Percentiles rank a stretch among this genome's conserved stretches.
Conservation (phyloP, 176 grass and related monocot species). For the Poa pratensis region DNA sequence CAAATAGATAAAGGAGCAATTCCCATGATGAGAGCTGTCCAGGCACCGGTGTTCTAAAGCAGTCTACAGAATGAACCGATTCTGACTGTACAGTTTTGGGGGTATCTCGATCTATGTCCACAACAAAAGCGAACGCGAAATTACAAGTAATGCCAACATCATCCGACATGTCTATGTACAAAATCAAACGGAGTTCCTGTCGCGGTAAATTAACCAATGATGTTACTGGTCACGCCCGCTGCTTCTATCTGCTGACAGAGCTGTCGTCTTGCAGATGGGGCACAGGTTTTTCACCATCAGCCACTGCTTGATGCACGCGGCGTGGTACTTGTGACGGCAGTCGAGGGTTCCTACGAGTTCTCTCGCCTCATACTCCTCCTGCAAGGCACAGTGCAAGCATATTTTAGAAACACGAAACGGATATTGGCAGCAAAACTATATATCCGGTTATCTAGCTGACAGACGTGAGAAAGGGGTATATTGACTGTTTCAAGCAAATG, state of each 20-base stretch:
- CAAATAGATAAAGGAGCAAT: neutral
- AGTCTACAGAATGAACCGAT: slow-evolving; percentile 48
- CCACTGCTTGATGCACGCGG: slow-evolving; percentile 68
- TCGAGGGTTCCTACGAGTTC: slow-evolving; percentile 56
- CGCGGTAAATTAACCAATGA: slow-evolving; percentile 32
- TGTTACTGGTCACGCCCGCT: slow-evolving; percentile 48
- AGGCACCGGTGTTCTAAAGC: slow-evolving; percentile 30
- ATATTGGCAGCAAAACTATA: neutral
- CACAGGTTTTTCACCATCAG: slow-evolving; percentile 68
- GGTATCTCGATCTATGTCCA: slow-evolving; percentile 38
- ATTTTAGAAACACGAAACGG: slow-evolving; percentile 6
- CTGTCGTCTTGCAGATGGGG: slow-evolving; percentile 77
- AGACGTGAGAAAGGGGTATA: neutral
- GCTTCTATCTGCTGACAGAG: slow-evolving; percentile 51
- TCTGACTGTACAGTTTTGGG: slow-evolving; percentile 55
- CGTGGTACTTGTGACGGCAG: slow-evolving; percentile 63
- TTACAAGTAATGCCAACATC: slow-evolving; percentile 38
- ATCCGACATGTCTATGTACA: slow-evolving; percentile 53
- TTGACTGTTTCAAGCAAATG: neutral
- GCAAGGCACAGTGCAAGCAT: slow-evolving; percentile 34
- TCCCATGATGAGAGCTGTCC: slow-evolving; percentile 35
- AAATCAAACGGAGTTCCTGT: slow-evolving; percentile 35
- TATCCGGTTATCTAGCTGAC: neutral
- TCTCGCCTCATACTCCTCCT: slow-evolving; percentile 58
- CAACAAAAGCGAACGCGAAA: slow-evolving; percentile 31